Evolutionary conservation across 2,329 filamentous ascomycete species (phyloP), one percentile per base, ranked within the genome.

Genomic region (Phialemonium atrogriseum): DNA sequence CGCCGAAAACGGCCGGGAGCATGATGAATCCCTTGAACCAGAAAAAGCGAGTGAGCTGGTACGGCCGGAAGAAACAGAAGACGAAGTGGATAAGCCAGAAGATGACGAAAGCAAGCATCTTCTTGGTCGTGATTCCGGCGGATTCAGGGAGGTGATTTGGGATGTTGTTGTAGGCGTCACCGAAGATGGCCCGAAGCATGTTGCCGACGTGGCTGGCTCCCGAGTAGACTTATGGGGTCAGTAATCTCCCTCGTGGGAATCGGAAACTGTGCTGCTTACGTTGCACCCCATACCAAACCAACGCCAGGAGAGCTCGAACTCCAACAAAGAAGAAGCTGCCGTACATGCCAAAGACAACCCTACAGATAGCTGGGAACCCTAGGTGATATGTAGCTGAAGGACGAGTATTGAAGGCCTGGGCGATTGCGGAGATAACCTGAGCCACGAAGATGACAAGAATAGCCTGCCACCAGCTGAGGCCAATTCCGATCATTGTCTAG

Each of bases 391-490:
- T 50, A 11, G 46, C 52, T 4, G 60, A 59, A 29, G 52, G 56
- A 25, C 60, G 52, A 11, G 57, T 58, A 45, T 65, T 66, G 48
- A 64, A 59, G 33, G 57, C 54, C 52, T 62, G 62, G 27, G 59
- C 58, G 24, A 61, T 41, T 9, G 57, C 60, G 7, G 50, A 54
- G 39, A 66, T 60, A 29, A 56, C 18, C 36, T 62, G 59, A 20
- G 54, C 58, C 22, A 57, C 47, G 39, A 65, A 63, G 37, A 64
- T 63, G 25, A 62, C 58, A 8, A 66, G 24, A 30, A 62, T 60
- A 16, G 51, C 40, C 41, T 61, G 55, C 59, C 59, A 64, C 59
- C 60, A 65, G 41, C 56, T 62, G 24, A 64, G 46, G 5, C 60
- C 60, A 27, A 62, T 56, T 12, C 59, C 60, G 29, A 60, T 34